These are phyloP conservation scores for Capillidium heterosporum DNA, from an alignment of 371 early-diverging fungal genomes.

Conservation along the genomic window DNA sequence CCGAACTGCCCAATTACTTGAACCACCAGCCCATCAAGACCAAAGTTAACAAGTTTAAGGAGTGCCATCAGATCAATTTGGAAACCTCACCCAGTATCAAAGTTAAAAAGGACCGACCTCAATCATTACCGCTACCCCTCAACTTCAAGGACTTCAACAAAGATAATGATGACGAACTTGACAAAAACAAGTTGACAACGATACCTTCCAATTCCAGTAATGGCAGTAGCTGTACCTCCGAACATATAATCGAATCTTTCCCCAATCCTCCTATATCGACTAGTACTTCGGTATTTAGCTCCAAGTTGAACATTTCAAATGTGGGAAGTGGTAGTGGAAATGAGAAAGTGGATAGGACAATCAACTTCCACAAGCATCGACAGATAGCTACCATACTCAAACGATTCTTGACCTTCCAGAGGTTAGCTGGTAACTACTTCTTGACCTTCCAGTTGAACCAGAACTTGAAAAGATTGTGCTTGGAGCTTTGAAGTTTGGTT, in stretches of 20 bases:
- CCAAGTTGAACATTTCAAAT: no score
- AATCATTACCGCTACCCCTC: background rate
- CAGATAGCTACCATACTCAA: background rate
- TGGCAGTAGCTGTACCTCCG: background rate
- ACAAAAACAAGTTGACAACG: background rate
- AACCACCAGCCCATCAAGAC: no score
- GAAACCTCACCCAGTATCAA: no score
- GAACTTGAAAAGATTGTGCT: no score
- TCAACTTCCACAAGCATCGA: background rate
- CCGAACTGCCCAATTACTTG: background rate
- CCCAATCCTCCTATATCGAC: background rate
- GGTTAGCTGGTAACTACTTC: background rate
- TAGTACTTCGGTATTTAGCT: background rate
- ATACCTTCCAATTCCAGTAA: background rate
- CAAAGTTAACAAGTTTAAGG: no score
- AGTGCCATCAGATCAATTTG: no score
- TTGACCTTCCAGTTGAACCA: no score
- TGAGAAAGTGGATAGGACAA: no score
- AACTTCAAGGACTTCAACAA: background rate
- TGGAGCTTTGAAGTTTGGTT: no score
- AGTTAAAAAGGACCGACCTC: background rate
- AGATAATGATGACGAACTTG: background rate
- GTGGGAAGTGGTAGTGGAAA: no score
- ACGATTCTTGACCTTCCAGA: background rate
- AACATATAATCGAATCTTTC: background rate